phyloP scores from a whole-genome alignment of 495 filamentous ascomycete species.

The Beverwykella pulmonaria region DNA sequence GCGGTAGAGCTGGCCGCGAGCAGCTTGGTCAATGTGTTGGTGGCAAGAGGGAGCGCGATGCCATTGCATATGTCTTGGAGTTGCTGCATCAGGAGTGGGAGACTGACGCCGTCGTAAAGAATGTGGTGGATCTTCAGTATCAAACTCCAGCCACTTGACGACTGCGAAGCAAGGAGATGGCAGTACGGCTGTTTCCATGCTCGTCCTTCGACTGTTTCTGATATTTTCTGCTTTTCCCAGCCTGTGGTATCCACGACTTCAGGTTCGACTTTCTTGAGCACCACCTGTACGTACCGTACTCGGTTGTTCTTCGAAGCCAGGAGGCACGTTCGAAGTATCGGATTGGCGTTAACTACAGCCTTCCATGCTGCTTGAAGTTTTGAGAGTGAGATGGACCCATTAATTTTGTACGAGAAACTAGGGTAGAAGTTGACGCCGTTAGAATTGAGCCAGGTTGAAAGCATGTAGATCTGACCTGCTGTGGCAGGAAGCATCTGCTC shows the following conservation, averaged over 20 bases:
- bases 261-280: constrained; percentile 42
- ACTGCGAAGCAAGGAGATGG: constrained; percentile 39
- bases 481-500: constrained; percentile 65
- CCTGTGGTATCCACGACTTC: constrained; percentile 19
- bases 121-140: constrained; percentile 63
- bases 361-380: constrained; percentile 57
- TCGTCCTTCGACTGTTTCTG: constrained; percentile 30
- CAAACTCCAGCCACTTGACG: constrained; percentile 40
- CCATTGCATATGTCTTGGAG: constrained; percentile 49
- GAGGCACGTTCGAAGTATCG: constrained; percentile 67
- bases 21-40: constrained; percentile 29
- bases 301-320: constrained; percentile 49
- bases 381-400: constrained; percentile 44
- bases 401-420: constrained; percentile 57
- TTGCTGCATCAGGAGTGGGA: constrained; percentile 53
- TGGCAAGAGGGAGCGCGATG: background rate
- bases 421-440: constrained; percentile 63
- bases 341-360: constrained; percentile 53
- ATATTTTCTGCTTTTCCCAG: constrained; percentile 31
- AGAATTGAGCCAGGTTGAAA: constrained; percentile 69
- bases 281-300: constrained; percentile 58
- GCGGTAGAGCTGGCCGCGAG: constrained; percentile 41
- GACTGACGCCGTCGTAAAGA: constrained; percentile 62
- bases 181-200: constrained; percentile 37
- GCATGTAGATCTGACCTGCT: constrained; percentile 71